Percentiles rank a stretch among this genome's conserved stretches.
These are phyloP conservation scores for Pezicula neosporulosa DNA, from an alignment of 2,329 filamentous ascomycete species.

Conservation along the genomic window DNA sequence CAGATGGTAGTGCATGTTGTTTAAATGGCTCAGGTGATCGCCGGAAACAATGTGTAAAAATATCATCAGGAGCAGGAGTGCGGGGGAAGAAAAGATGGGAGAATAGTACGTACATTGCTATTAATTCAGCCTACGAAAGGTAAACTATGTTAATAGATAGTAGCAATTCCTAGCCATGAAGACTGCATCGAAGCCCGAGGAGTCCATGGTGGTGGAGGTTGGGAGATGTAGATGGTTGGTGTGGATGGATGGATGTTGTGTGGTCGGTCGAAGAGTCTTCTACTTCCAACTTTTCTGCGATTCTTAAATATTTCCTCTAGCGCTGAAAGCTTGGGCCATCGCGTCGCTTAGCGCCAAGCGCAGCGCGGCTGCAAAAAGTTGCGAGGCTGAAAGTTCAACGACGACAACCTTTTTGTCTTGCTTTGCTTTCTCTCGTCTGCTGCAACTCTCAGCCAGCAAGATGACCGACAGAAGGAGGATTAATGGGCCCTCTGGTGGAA, in stretches of 20 bases:
- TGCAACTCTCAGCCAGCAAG: conserved; percentile 7
- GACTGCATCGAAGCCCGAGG: no score
- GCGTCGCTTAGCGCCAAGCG: not conserved
- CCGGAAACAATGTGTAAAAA: conserved; percentile 27
- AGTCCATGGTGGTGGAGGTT: not conserved
- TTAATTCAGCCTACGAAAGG: no score
- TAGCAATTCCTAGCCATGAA: not conserved
- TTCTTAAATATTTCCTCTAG: not conserved
- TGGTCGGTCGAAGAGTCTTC: not conserved
- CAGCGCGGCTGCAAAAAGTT: conserved; percentile 1
- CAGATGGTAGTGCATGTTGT: conserved; percentile 77
- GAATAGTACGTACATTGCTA: not conserved
- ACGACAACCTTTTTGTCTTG: not conserved
- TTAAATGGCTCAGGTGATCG: conserved; percentile 33
- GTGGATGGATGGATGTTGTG: not conserved
- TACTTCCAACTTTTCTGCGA: not conserved
- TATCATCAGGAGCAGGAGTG: conserved; percentile 27
- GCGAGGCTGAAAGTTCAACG: not conserved
- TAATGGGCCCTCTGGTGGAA: conserved; percentile 81
- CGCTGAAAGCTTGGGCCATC: conserved; percentile 1
- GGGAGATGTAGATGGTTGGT: not conserved
- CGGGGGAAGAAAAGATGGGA: conserved; percentile 1
- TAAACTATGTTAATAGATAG: not conserved
- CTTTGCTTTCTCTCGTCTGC: not conserved
- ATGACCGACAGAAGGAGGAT: conserved; percentile 87